A percentile compares a stretch with the other conserved stretches of the same genome.
phyloP scores from a whole-genome alignment of 2,329 filamentous ascomycete species.

The Fusarium sp. region DNA sequence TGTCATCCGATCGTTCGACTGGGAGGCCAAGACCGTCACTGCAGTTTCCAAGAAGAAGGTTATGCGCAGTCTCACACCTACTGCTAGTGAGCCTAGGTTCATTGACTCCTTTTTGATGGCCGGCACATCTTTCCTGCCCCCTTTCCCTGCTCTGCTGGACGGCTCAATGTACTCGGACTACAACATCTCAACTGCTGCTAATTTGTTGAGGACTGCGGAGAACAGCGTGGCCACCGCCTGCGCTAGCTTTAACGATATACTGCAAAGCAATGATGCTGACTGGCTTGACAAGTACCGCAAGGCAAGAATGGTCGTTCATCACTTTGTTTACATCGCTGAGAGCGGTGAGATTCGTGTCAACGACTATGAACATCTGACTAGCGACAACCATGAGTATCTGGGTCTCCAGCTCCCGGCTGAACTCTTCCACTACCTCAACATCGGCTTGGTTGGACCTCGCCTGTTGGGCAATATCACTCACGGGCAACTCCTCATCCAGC shows the following conservation, averaged over 20 bases:
- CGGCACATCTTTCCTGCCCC: conserved; percentile 82
- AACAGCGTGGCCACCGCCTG: conserved; percentile 80
- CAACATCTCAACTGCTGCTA: conserved; percentile 79
- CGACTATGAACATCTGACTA: conserved; percentile 79
- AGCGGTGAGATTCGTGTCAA: conserved; percentile 83
- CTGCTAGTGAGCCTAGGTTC: conserved; percentile 77
- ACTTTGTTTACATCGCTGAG: conserved; percentile 84
- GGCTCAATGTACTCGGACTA: conserved; percentile 66
- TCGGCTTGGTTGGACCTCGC: conserved; percentile 82
- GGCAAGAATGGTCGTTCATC: conserved; percentile 85
- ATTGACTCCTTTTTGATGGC: conserved; percentile 86
- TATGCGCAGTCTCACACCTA: conserved; percentile 74
- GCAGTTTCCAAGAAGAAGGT: conserved; percentile 75
- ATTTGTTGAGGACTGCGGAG: conserved; percentile 77
- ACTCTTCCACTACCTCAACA: conserved; percentile 89
- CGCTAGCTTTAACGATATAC: conserved; percentile 82
- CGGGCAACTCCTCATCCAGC: conserved; percentile 79
- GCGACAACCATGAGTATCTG: conserved; percentile 89
- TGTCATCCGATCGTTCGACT: conserved; percentile 76
- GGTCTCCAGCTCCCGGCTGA: conserved; percentile 92
- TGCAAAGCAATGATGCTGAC: conserved; percentile 75
- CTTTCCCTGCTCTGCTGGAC: conserved; percentile 82
- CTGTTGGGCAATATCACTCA: conserved; percentile 86
- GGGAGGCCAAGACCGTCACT: conserved; percentile 74
- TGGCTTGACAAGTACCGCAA: conserved; percentile 91